Percentiles rank a stretch among this genome's conserved stretches.
These are phyloP conservation scores for Tolypocladium cylindrosporum DNA, from an alignment of 2,329 filamentous ascomycete genomes.

Conservation along the genomic window DNA sequence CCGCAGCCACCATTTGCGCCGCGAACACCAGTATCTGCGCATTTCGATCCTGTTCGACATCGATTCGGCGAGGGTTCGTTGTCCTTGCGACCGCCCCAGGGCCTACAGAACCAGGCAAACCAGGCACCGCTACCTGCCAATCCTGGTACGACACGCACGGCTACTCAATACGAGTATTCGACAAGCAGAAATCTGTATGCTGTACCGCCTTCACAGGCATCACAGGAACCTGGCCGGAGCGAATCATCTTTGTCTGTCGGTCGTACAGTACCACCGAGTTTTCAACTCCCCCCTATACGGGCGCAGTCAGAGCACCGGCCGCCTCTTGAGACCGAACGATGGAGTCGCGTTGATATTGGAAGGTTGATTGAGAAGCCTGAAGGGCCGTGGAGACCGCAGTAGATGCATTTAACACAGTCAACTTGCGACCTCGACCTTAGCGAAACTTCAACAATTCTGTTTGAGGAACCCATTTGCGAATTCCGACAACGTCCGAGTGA, in stretches of 20 bases:
- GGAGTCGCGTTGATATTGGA: slow-evolving; percentile 48
- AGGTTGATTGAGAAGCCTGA: slow-evolving; percentile 51
- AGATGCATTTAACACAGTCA: not conserved
- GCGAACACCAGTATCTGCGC: slow-evolving; percentile 33
- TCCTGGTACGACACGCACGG: slow-evolving; percentile 10
- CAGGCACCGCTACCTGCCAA: slow-evolving; percentile 17
- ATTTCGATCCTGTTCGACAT: slow-evolving; percentile 35
- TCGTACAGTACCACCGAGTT: slow-evolving; percentile 22
- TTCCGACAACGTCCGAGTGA: not conserved
- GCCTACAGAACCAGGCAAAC: not conserved
- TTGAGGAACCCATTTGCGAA: not conserved
- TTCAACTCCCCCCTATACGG: slow-evolving; percentile 40
- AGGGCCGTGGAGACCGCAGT: slow-evolving; percentile 18
- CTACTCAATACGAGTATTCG: slow-evolving; percentile 31
- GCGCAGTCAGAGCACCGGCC: slow-evolving; percentile 20
- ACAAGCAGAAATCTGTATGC: slow-evolving; percentile 34
- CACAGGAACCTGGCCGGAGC: slow-evolving; percentile 41
- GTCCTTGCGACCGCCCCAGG: slow-evolving; percentile 6
- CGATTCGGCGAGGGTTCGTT: slow-evolving; percentile 26
- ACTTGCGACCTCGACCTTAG: not conserved
- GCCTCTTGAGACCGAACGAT: slow-evolving; percentile 26
- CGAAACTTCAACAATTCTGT: not conserved
- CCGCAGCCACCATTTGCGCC: slow-evolving; percentile 27
- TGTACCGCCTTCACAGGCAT: slow-evolving; percentile 28
- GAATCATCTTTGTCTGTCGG: slow-evolving; percentile 30